phyloP scores from a whole-genome alignment of 208 protist genomes.

The Strigomonas culicis region DNA sequence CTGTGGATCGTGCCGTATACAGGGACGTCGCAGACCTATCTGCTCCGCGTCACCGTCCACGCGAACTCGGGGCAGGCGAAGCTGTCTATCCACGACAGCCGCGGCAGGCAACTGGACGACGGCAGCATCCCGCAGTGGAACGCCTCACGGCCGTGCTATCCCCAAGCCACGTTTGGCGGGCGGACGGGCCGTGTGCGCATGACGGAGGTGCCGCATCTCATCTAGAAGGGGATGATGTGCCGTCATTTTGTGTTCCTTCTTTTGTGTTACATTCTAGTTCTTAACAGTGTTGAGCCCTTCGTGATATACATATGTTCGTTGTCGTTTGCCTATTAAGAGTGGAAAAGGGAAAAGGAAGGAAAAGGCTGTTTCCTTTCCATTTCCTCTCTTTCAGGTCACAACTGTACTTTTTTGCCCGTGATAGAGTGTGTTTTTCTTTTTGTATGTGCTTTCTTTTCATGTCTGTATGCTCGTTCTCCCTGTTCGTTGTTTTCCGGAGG shows the following conservation, averaged over 20 bases:
- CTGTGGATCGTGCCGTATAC: slow-evolving; percentile 73
- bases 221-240: no score
- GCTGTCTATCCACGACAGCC: slow-evolving; percentile 67
- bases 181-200: slow-evolving; percentile 64
- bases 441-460: slow-evolving; percentile 4
- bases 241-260: neutral
- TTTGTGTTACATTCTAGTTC: slow-evolving; percentile 14
- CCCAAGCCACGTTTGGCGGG: slow-evolving; percentile 84
- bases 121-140: slow-evolving; percentile 83
- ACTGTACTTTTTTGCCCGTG: slow-evolving; percentile 5
- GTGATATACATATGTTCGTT: neutral
- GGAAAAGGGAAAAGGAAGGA: no score
- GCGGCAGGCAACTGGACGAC: slow-evolving; percentile 66
- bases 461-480: slow-evolving; percentile 13
- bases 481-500: neutral
- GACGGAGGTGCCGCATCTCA: slow-evolving; percentile 38
- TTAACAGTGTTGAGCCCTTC: slow-evolving; percentile 1
- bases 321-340: slow-evolving; percentile 3
- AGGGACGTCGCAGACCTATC: slow-evolving; percentile 26
- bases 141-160: slow-evolving; percentile 52
- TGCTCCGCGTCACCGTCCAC: slow-evolving; percentile 53
- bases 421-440: slow-evolving; percentile 10
- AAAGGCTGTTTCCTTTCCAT: slow-evolving; percentile 4
- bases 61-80: slow-evolving; percentile 56
- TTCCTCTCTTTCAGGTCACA: neutral